Base-by-base conservation (phyloP, 2,329 filamentous ascomycete genomes). In the Geoglossum cookeanum region DNA sequence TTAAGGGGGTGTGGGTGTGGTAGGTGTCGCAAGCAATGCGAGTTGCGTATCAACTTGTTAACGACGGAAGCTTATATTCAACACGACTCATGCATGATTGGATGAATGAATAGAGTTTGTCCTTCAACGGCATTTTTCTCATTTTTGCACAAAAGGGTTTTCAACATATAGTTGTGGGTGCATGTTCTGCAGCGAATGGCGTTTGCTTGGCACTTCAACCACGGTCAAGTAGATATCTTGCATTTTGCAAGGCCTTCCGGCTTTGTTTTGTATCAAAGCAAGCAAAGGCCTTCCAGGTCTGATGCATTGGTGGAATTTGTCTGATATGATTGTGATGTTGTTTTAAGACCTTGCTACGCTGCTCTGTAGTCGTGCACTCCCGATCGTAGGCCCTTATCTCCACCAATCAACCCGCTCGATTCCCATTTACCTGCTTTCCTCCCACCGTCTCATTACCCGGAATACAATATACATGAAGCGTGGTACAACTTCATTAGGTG, bases 41-140 rank as follows among this genome's bases (percentile, higher is more conserved):
- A 33, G 11, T 9, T 3, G 42, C 42, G 9, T 45, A 13, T 22
- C 35, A 37, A 3, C 6, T 15, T 45, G 42, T 56, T 37, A 22
- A 37, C 48, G n/a, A 63, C 63, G 59, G 59, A 60, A 61, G 48
- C 57, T 55, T 55, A 58, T 56, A 64, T 69, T 69, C 67, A 69
- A 69, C 67, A 47, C 44, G 73, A 69, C 49, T 77, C 73, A 80
- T 75, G 76, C 79, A 70, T 73, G 74, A 70, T 79, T 76, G 77
- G 79, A 75, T 72, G 2, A 74, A 76, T 76, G 2, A 74, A 76
- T 76, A 74, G 69, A 66, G 72, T 73, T 70, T 74, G 71, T 73
- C 75, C 77, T 80, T 81, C 78, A 81, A 78, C 78, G 80, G 49
- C 49, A 53, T 53, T 53, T 53, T 74, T 67, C 22, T 22, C 22